Evolutionary conservation across 2,329 filamentous ascomycete species (phyloP).

Genomic region (Ophiostoma ips): DNA sequence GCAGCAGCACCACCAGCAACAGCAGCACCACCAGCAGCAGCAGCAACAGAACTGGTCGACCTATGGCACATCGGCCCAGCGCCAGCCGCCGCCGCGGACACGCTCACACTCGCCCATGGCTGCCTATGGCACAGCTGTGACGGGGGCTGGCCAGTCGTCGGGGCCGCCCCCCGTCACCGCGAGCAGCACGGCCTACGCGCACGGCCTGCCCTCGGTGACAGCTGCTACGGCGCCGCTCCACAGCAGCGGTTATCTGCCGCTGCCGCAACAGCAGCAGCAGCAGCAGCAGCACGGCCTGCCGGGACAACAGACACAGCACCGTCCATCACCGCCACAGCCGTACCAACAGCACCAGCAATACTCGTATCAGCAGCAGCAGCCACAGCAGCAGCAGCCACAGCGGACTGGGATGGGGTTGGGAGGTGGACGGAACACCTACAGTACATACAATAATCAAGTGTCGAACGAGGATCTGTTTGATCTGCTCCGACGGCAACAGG

Average conservation of each 20-base stretch:
- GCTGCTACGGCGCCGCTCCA: neutral
- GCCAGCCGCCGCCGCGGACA: neutral
- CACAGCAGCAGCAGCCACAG: conserved; percentile 22
- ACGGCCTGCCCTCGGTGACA: neutral
- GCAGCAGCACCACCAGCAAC: neutral
- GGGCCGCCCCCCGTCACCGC: neutral
- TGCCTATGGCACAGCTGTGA: no score
- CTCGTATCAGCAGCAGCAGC: conserved; percentile 23
- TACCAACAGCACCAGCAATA: conserved; percentile 18
- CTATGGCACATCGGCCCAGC: neutral
- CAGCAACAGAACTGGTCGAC: neutral
- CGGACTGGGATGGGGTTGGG: conserved; percentile 11
- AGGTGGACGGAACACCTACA: neutral
- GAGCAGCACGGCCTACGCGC: neutral
- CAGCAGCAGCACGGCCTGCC: conserved; percentile 3
- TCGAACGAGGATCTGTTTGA: conserved; percentile 5
- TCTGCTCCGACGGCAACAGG: conserved; percentile 5
- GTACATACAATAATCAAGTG: neutral
- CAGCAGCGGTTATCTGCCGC: conserved; percentile 4
- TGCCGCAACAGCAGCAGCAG: conserved; percentile 1
- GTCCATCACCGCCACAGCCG: conserved; percentile 6
- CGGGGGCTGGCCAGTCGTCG: no score
- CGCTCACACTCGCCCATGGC: neutral
- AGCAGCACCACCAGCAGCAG: neutral
- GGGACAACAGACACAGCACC: conserved; percentile 26